Percentiles rank a stretch among this genome's conserved stretches.
Conservation (phyloP, 176 grass and related monocot genomes). For the Aegilops tauschii region DNA sequence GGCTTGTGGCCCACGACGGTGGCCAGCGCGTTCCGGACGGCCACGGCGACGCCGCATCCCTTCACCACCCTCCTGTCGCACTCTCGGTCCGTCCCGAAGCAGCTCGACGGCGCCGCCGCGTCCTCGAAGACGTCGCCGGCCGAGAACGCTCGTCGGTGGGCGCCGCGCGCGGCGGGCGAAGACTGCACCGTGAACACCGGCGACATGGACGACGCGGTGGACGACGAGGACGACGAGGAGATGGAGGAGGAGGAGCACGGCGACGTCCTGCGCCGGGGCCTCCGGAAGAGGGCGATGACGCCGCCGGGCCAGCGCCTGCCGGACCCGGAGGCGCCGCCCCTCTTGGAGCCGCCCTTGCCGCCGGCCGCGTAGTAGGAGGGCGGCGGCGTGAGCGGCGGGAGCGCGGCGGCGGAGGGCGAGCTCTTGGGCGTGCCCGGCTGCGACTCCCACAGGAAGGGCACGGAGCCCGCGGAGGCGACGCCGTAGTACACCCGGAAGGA, state of each 20-base stretch:
- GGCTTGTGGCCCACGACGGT: constrained; percentile 36
- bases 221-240: constrained; percentile 12
- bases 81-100: constrained; percentile 33
- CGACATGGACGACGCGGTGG: constrained; percentile 33
- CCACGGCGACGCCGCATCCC: constrained; percentile 33
- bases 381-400: constrained; percentile 54
- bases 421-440: constrained; percentile 58
- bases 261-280: background rate
- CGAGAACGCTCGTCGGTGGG: constrained; percentile 28
- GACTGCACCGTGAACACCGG: constrained; percentile 43
- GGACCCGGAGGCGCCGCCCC: background rate
- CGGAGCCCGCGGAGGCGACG: constrained; percentile 40
- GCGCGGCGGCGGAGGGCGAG: constrained; percentile 15
- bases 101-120: background rate
- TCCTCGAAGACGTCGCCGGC: constrained; percentile 10
- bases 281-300: constrained; percentile 26
- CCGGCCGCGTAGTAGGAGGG: constrained; percentile 44
- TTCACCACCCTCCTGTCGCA: constrained; percentile 28
- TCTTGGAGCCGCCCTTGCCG: background rate
- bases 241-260: background rate
- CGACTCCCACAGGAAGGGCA: constrained; percentile 59
- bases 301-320: background rate
- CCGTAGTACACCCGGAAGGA: constrained; percentile 66
- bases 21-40: constrained; percentile 28
- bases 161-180: background rate